Conservation (phyloP, 208 protist genomes). For the Trypanosoma platydactyli region DNA sequence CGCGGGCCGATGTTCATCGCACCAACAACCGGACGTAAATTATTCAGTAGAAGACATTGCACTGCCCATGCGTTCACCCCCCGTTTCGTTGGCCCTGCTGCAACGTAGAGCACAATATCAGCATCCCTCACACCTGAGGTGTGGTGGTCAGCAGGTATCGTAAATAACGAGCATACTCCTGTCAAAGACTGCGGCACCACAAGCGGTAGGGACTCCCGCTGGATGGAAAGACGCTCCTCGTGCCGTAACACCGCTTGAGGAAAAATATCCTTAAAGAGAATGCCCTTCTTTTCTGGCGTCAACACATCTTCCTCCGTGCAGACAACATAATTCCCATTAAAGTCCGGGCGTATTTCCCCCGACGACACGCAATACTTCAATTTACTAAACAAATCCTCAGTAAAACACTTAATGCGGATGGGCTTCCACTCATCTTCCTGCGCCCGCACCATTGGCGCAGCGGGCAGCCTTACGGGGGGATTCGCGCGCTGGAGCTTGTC, state of each 20-base stretch:
- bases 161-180: constrained; percentile 34
- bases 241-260: constrained; percentile 41
- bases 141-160: constrained; percentile 37
- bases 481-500: no score
- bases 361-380: constrained; percentile 38
- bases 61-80: constrained; percentile 45
- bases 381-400: constrained; percentile 32
- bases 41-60: constrained; percentile 27
- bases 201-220: constrained; percentile 23
- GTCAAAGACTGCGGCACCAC: constrained; percentile 8
- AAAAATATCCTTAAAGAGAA: constrained; percentile 34
- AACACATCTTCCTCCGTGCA: constrained; percentile 39
- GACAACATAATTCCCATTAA: constrained; percentile 6
- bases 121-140: constrained; percentile 34
- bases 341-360: constrained; percentile 25
- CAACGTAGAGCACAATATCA: constrained; percentile 67
- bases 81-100: constrained; percentile 32
- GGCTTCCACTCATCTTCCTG: no score
- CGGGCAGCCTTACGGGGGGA: no score
- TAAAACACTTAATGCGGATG: no score
- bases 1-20: constrained; percentile 48
- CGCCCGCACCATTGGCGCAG: no score
- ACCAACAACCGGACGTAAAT: constrained; percentile 36
- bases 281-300: constrained; percentile 30
- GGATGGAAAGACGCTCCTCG: constrained; percentile 43